A percentile compares a stretch with the other conserved stretches of the same genome.
phyloP scores from a whole-genome alignment of 2,329 filamentous ascomycete species.

The Zasmidium citrigriseum region DNA sequence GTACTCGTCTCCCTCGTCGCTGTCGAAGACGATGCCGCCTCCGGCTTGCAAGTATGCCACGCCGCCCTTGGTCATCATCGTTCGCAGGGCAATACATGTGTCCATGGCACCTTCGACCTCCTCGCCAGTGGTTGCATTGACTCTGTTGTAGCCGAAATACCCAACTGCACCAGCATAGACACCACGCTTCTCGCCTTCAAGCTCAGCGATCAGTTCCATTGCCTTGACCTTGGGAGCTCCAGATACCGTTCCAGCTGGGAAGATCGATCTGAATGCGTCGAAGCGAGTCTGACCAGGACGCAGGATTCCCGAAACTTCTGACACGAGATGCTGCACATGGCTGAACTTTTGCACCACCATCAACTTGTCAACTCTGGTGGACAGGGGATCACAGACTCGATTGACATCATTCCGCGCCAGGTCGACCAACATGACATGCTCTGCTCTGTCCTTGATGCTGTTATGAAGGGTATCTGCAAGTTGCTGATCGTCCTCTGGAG shows the following conservation, averaged over 20 bases:
- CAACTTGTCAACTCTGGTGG: constrained; percentile 85
- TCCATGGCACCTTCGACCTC: constrained; percentile 85
- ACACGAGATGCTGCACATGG: constrained; percentile 96
- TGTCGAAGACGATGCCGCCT: constrained; percentile 93
- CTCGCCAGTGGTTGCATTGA: constrained; percentile 53
- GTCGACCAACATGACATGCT: constrained; percentile 98
- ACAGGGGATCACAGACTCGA: constrained; percentile 86
- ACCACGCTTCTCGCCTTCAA: constrained; percentile 91
- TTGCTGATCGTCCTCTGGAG: constrained; percentile 75
- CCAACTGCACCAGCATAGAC: constrained; percentile 95
- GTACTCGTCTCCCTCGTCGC: constrained; percentile 87
- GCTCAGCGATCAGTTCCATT: constrained; percentile 95
- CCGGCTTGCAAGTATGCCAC: constrained; percentile 87
- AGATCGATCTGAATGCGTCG: constrained; percentile 91
- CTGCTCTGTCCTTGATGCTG: constrained; percentile 87
- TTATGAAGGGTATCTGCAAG: constrained; percentile 75
- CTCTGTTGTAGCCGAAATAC: constrained; percentile 85
- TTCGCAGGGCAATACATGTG: constrained; percentile 78
- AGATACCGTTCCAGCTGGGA: constrained; percentile 93
- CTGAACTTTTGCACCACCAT: constrained; percentile 96
- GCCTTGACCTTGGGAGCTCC: constrained; percentile 94
- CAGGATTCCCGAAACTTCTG: constrained; percentile 90
- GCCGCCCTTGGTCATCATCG: constrained; percentile 91
- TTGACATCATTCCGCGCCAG: constrained; percentile 96
- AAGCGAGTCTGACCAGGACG: constrained; percentile 83